Evolutionary conservation across 208 protist species (phyloP).

Genomic region (Leishmania guyanensis): DNA sequence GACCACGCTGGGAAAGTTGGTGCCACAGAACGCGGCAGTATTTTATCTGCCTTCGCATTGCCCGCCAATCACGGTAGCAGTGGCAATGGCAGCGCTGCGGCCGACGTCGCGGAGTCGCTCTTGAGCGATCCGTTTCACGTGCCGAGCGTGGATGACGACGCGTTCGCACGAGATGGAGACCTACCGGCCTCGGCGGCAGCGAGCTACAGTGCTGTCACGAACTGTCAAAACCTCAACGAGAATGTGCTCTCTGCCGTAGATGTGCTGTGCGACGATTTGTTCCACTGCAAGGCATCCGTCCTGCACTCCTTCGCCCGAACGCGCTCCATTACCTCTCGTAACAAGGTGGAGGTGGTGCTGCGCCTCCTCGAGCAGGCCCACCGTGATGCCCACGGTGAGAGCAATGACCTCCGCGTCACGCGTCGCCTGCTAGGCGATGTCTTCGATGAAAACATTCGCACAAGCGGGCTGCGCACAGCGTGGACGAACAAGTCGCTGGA

Average conservation of each 20-base stretch:
- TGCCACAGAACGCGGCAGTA: neutral
- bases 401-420: slow-evolving; percentile 71
- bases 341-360: slow-evolving; percentile 79
- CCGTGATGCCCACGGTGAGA: slow-evolving; percentile 83
- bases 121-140: slow-evolving; percentile 32
- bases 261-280: slow-evolving; percentile 89
- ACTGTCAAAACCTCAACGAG: slow-evolving; percentile 34
- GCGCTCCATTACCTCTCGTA: slow-evolving; percentile 38
- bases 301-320: slow-evolving; percentile 79
- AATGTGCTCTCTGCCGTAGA: slow-evolving; percentile 70
- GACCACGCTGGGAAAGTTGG: neutral
- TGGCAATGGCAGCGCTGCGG: neutral
- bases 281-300: slow-evolving; percentile 85
- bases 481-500: slow-evolving; percentile 91
- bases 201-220: neutral
- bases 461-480: slow-evolving; percentile 73
- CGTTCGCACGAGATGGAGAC: slow-evolving; percentile 33
- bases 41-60: neutral
- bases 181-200: slow-evolving; percentile 11
- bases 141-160: slow-evolving; percentile 40
- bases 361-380: slow-evolving; percentile 75
- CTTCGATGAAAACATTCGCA: slow-evolving; percentile 82
- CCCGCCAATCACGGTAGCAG: neutral
- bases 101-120: neutral
- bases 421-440: slow-evolving; percentile 81